Evolutionary conservation across 305 asterid species (phyloP).

Genomic region (Solanum hybrid): DNA sequence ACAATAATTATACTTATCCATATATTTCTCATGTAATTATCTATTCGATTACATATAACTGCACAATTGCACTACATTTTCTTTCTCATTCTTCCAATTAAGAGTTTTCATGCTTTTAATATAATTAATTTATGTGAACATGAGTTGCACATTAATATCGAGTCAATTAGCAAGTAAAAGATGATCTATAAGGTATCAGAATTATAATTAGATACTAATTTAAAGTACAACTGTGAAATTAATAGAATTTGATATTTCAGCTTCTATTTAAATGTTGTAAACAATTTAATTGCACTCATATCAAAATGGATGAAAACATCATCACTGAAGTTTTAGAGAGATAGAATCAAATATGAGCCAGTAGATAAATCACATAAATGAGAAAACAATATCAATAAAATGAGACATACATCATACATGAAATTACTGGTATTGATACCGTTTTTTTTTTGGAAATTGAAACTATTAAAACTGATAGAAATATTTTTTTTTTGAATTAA

Average conservation of each 20-base stretch:
- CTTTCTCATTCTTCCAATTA: not conserved
- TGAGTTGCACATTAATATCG: not conserved
- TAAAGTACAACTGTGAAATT: not conserved
- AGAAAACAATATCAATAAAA: not conserved
- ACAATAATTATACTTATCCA: not conserved
- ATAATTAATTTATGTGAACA: too few relatives aligned
- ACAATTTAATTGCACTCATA: not conserved
- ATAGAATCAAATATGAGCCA: not conserved
- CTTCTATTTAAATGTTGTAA: too few relatives aligned
- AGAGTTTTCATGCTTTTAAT: not conserved
- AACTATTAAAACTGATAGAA: not conserved
- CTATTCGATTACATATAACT: not conserved
- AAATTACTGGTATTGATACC: not conserved
- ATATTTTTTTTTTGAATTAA: not conserved
- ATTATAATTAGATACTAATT: not conserved
- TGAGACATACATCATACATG: not conserved
- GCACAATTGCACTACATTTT: not conserved
- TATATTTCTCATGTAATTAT: too few relatives aligned
- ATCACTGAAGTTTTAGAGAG: not conserved
- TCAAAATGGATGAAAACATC: not conserved
- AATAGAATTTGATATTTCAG: too few relatives aligned
- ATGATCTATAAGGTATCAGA: not conserved
- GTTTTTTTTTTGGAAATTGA: not conserved
- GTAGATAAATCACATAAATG: not conserved
- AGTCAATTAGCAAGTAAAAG: not conserved